Evolutionary conservation across 192 early-diverging fungal species (phyloP).

Genomic region (Geranomyces michiganensis): DNA sequence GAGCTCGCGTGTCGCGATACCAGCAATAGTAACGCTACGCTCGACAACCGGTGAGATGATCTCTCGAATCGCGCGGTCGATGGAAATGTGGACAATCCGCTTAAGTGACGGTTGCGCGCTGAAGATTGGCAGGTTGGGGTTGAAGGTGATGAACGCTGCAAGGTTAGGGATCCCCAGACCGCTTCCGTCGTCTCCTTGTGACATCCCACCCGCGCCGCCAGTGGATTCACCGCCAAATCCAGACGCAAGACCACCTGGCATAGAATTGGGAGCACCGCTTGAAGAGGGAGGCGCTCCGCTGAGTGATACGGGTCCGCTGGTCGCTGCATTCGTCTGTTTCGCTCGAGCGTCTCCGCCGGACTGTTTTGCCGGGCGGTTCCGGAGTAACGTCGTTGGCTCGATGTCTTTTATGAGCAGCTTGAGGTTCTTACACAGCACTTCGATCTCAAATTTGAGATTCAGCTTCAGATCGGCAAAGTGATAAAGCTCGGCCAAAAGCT

Average conservation of each 20-base stretch:
- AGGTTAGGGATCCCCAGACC: conserved; percentile 60
- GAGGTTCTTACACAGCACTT: conserved; percentile 92
- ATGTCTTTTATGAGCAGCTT: conserved; percentile 80
- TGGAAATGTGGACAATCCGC: conserved; percentile 83
- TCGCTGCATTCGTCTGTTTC: neutral
- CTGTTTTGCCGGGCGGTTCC: conserved; percentile 54
- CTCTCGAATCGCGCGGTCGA: conserved; percentile 89
- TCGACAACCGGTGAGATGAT: conserved; percentile 89
- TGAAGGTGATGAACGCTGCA: conserved; percentile 73
- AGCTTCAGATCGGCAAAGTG: conserved; percentile 91
- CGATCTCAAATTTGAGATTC: conserved; percentile 97
- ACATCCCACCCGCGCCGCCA: conserved; percentile 22
- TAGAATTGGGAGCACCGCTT: neutral
- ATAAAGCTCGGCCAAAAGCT: conserved; percentile 89
- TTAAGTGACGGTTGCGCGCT: conserved; percentile 83
- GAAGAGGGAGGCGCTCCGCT: neutral
- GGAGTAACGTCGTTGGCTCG: conserved; percentile 65
- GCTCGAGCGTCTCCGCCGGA: neutral
- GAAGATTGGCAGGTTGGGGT: conserved; percentile 80
- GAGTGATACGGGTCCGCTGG: neutral
- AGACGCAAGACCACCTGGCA: conserved; percentile 1
- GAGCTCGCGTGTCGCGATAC: conserved; percentile 88
- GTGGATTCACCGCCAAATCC: conserved; percentile 12
- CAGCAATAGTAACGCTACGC: conserved; percentile 89
- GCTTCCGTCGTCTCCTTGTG: conserved; percentile 28